A percentile compares a stretch with the other conserved stretches of the same genome.
Conservation (phyloP, 2,329 filamentous ascomycete species). For the Acephala macrosclerotiorum region DNA sequence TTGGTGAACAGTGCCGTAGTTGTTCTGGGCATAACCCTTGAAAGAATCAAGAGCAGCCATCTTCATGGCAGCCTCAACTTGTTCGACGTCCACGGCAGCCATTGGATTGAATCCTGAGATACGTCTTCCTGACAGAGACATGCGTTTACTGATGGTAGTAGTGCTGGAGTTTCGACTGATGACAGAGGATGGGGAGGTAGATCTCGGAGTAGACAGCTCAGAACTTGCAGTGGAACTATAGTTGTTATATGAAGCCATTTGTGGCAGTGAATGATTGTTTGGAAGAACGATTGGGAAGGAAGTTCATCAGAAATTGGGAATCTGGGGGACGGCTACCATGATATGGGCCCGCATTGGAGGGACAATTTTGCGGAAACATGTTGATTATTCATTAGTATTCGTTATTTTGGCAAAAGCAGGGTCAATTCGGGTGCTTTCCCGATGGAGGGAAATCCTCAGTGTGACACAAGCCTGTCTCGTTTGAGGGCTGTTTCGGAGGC, state of each 20-base stretch:
- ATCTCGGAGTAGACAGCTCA: conserved; percentile 40
- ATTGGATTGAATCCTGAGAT: conserved; percentile 41
- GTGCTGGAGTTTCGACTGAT: conserved; percentile 39
- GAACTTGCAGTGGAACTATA: conserved; percentile 39
- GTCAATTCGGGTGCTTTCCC: conserved; percentile 1
- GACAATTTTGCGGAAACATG: conserved; percentile 32
- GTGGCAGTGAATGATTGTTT: conserved; percentile 11
- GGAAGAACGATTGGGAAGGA: conserved; percentile 10
- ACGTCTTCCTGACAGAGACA: conserved; percentile 39
- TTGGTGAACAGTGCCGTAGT: conserved; percentile 63
- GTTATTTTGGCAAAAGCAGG: conserved; percentile 10
- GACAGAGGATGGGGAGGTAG: conserved; percentile 40
- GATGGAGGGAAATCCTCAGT: conserved; percentile 17
- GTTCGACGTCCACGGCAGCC: conserved; percentile 56
- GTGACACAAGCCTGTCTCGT: conserved; percentile 35
- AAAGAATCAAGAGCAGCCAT: conserved; percentile 66
- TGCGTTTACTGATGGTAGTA: conserved; percentile 40
- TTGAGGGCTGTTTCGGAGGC: conserved; percentile 41
- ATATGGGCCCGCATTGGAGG: conserved; percentile 31
- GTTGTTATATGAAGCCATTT: conserved; percentile 42
- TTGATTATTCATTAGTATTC: conserved; percentile 22
- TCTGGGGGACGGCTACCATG: conserved; percentile 23
- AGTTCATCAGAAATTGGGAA: conserved; percentile 1
- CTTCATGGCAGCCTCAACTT: conserved; percentile 67
- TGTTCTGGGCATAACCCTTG: conserved; percentile 64